Conservation (phyloP, 1,139 yeast genomes). For the Saccharomyces hybrid region DNA sequence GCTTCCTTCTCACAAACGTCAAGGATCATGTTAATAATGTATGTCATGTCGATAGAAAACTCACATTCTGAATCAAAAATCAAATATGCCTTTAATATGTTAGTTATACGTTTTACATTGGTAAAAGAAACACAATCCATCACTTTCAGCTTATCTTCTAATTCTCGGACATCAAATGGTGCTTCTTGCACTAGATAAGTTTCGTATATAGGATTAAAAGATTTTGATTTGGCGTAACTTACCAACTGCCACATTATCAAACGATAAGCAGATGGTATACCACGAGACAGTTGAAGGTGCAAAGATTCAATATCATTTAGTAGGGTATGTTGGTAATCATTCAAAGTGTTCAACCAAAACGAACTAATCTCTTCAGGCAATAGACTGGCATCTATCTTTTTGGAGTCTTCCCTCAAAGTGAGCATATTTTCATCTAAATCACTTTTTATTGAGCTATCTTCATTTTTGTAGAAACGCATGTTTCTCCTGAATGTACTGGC, state of each 20-base stretch:
- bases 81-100: constrained; percentile 76
- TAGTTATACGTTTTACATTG: constrained; percentile 53
- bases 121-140: constrained; percentile 68
- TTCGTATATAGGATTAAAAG: constrained; percentile 57
- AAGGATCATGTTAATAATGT: constrained; percentile 37
- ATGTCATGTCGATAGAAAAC: constrained; percentile 78
- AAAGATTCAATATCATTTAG: neutral
- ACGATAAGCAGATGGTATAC: constrained; percentile 74
- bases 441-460: neutral
- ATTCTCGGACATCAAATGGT: constrained; percentile 62
- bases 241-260: constrained; percentile 87
- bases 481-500: neutral
- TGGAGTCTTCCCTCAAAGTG: neutral
- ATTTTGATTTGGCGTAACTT: constrained; percentile 61
- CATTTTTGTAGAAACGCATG: neutral
- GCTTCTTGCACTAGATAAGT: constrained; percentile 46
- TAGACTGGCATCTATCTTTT: neutral
- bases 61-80: constrained; percentile 64
- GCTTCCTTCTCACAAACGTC: constrained; percentile 5
- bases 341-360: neutral
- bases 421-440: neutral
- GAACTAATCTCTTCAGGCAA: neutral
- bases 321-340: neutral
- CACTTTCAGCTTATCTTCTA: constrained; percentile 49
- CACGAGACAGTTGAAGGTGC: constrained; percentile 41